Base-by-base conservation (phyloP, 768 basidiomycete genomes). In the Termitomyces sp. region DNA sequence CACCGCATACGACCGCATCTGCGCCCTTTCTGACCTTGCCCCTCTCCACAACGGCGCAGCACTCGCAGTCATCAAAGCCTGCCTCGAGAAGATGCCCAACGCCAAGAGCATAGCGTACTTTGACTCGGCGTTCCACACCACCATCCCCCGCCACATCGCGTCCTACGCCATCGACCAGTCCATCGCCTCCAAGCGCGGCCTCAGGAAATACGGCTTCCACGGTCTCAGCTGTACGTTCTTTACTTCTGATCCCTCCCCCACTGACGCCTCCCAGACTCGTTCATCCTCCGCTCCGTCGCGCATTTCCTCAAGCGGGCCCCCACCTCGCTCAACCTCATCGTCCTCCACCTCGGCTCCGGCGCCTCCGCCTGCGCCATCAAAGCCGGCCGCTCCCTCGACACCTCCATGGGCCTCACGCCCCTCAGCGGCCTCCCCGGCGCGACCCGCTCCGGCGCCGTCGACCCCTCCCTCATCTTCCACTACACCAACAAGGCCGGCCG, bases 201-300 rank as follows among this genome's bases (percentile, higher is more conserved):
- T 96, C 45, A 85, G 84, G 68, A 95, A 93, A 71, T 96, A 95
- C 66, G 95, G 95, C 18, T 95, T 95, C 71, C 95, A 97, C 65
- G 95, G 95, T 2, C 68, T 94, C 64, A 88, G 86, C 63, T 90
- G 87, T 83, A 60, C 32, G 81, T 73, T 20, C 3, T 14, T 48
- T 18, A 14, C 13, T 39, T 53, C n/a, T 9, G 6, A 1, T 18
- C 4, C 6, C 56, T 26, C 30, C 12, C 44, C n/a, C 39, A 48
- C 24, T 24, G 26, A 37, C 26, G 30, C 55, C 16, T 39, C 52
- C 2, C 61, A 88, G 88, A 89, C 61, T 72, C 83, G 0, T 88
- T 82, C 64, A 92, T 95, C 67, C 79, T 88, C 6, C 79, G 81
- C 43, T 71, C 82, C 18, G 84, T 90, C 18, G 79, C 90, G 0